phyloP scores from a whole-genome alignment of 2,329 filamentous ascomycete species.

The Cladosporium sp. region DNA sequence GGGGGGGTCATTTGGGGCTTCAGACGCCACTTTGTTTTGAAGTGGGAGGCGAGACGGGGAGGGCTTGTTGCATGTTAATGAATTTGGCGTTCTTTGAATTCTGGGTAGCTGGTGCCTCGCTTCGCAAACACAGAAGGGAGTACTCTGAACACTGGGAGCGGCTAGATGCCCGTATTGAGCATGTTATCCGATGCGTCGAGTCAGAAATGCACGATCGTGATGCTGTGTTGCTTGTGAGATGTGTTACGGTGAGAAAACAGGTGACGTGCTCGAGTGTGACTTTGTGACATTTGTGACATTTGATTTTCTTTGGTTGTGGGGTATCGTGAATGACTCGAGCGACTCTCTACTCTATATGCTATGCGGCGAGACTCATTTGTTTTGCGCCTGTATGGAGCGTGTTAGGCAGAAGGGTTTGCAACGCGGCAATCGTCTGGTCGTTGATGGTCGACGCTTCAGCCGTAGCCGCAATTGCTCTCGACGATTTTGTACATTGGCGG shows the following conservation, averaged over 20 bases:
- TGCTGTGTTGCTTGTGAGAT: not conserved
- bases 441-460: not conserved
- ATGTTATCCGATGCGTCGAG: not conserved
- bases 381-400: not conserved
- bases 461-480: not conserved
- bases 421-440: not conserved
- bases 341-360: not conserved
- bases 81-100: not conserved
- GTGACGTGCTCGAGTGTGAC: not conserved
- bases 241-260: not conserved
- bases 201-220: not conserved
- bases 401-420: not conserved
- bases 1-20: not conserved
- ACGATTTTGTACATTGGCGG: not conserved
- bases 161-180: not conserved
- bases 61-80: not conserved
- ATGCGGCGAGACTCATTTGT: not conserved
- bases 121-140: not conserved
- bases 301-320: not conserved
- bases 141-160: not conserved
- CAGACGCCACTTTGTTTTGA: not conserved
- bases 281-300: not conserved
- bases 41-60: not conserved
- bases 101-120: not conserved
- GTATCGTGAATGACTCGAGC: not conserved